Base-by-base conservation (phyloP, 495 filamentous ascomycete species). In the Hyphodiscus hymeniophilus region DNA sequence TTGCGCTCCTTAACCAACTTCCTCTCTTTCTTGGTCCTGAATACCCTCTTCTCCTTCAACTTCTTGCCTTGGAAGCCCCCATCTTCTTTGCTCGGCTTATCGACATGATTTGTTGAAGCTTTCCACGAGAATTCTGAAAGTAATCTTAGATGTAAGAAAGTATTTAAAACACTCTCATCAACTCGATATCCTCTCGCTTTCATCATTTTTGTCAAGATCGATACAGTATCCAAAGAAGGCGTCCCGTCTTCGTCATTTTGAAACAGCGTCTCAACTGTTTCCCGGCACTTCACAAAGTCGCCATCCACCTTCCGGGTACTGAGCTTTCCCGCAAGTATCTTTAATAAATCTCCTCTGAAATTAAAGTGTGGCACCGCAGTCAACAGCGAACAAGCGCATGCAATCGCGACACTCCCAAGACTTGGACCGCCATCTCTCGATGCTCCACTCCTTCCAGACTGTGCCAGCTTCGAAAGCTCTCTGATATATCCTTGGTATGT, bases 331-430 rank as follows among this genome's bases (percentile, higher is more conserved):
- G 95, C 79, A 26, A 98, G 58, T 33, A 97, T 88, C 66, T 85
- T 85, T 31, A 97, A 64, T 22, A 98, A 68, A 24, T 97, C 94
- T 23, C 70, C 72, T 7, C 94, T 77, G 65, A 92, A 95, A 66
- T 98, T 98, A 77, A 98, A 98, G 67, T 98, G 94, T 10, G 92
- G 87, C 4, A 95, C 87, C 1, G 80, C 68, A 11, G 77, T 69
- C 26, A 98, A 68, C 15, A 97, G 73, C 23, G 70, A 80, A 60
- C 87, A 91, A 7, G 84, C 85, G 62, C 94, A 97, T 15, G 76
- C 80, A 42, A 95, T 84, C 2, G 92, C 92, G 12, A 94, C 70
- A 44, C 70, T 81, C 36, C 79, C 71, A 43, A 92, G 56, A 31
- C 65, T 52, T 38, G 66, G 54, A 23, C 59, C 57, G 40, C 55